These are phyloP conservation scores for Sequoia sempervirens DNA, from an alignment of 75 land plant genomes.

Conservation along the genomic window DNA sequence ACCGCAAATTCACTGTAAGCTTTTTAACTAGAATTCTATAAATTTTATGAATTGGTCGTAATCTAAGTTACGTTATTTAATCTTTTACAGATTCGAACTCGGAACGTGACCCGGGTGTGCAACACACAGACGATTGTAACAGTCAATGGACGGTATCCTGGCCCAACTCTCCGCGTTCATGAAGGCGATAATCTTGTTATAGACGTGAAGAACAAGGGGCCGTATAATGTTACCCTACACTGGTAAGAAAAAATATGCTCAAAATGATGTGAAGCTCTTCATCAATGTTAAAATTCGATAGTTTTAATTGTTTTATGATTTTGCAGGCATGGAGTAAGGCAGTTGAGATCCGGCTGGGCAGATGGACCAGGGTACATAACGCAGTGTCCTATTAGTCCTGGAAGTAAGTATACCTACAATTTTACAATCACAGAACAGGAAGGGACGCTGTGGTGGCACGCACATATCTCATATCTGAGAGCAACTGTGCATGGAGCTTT, in stretches of 20 bases:
- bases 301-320: not conserved
- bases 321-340: conserved; percentile 26
- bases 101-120: not conserved
- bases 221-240: conserved; percentile 19
- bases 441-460: not conserved
- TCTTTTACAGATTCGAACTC: not conserved
- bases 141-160: conserved; percentile 22
- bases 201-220: conserved; percentile 15
- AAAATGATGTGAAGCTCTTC: not conserved
- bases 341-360: conserved; percentile 11
- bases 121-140: conserved; percentile 4
- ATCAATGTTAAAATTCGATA: not conserved
- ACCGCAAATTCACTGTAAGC: not conserved
- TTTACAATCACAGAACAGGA: conserved; percentile 11
- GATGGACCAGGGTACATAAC: conserved; percentile 18
- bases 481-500: conserved; percentile 15
- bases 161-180: conserved; percentile 9
- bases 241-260: conserved; percentile 4
- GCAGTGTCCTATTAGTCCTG: conserved; percentile 20
- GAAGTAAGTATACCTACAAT: not conserved
- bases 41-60: not conserved
- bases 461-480: not conserved
- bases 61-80: too few species aligned
- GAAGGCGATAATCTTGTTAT: conserved; percentile 21
- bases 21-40: not conserved